Base-by-base conservation (phyloP, 2,329 filamentous ascomycete species). In the Trichophaea hybrida region DNA sequence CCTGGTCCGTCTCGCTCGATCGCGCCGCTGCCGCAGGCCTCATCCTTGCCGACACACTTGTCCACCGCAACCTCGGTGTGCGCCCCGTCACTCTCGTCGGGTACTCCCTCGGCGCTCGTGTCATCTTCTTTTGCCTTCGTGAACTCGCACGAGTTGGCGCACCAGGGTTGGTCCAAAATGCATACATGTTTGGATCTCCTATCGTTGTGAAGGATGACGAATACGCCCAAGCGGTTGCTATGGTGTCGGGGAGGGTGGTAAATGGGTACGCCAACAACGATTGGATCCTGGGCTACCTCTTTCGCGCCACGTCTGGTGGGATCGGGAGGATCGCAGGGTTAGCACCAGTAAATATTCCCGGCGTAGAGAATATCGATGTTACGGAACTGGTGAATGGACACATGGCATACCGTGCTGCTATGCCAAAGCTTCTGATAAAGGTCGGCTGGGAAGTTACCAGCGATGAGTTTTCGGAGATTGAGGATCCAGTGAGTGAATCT, bases 281-380 rank as follows among this genome's bases (percentile, higher is more conserved):
- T 74, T 98, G 93, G 93, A 97, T 98, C 69, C 74, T 98, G 54
- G 89, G 82, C 12, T 98, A 98, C 70, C 81, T 98, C 1, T 98
- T 98, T 78, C 86, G 93, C 12, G 80, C 95, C 46, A 98, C 93
- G 2, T 86, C 85, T 66, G 93, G 93, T 65, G 93, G 93, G 48
- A 91, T 97, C 69, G 85, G 89, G 72, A 82, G 84, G 17, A 81
- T 98, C 1, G 90, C 90, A 4, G 93, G 93, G 10, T 78, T 98
- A 46, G 86, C 82, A 0, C 77, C 85, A 1, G 78, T 97, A 2
- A 80, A 76, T 5, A 76, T 94, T n/a, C 82, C 84, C 0, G 88
- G 85, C 13, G 74, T 97, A 13, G 93, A 97, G 71, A 97, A 96
- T 69, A 77, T 94, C 64, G 83, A 97, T 70, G 85, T 94, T 44